These are phyloP conservation scores for Phytophthora agathidicida DNA, from an alignment of 352 stramenopile species.

Conservation along the genomic window DNA sequence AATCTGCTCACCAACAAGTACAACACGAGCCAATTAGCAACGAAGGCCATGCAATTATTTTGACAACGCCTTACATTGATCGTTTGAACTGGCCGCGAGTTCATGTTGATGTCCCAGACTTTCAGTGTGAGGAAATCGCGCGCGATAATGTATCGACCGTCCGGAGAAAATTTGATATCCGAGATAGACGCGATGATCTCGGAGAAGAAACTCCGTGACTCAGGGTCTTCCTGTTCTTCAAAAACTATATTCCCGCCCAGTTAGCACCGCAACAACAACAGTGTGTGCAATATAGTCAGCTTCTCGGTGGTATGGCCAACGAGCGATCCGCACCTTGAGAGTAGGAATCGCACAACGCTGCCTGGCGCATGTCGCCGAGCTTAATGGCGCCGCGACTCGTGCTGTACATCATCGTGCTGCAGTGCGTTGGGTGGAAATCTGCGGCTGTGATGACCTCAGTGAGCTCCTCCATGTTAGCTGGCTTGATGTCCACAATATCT, in stretches of 20 bases:
- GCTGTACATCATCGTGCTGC: constrained; percentile 96
- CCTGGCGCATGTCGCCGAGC: constrained; percentile 92
- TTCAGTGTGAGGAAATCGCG: constrained; percentile 96
- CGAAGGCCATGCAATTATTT: no score
- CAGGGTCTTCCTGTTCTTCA: constrained; percentile 82
- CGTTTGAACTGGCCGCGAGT: constrained; percentile 90
- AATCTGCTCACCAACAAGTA: constrained; percentile 52
- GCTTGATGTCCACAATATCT: constrained; percentile 98
- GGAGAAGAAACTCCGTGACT: constrained; percentile 92
- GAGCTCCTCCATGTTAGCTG: constrained; percentile 96
- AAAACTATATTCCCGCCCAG: constrained; percentile 49
- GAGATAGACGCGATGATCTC: constrained; percentile 97
- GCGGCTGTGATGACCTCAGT: constrained; percentile 96
- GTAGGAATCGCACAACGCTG: constrained; percentile 89
- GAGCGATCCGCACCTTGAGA: constrained; percentile 53
- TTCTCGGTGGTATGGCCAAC: background rate
- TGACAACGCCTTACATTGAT: constrained; percentile 94
- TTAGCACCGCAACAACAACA: background rate
- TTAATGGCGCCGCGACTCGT: constrained; percentile 93
- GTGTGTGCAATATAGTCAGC: no score
- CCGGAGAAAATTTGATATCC: constrained; percentile 93
- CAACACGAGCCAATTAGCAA: constrained; percentile 2
- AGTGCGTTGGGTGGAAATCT: constrained; percentile 94
- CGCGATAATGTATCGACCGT: constrained; percentile 94
- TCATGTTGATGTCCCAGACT: constrained; percentile 97